Base-by-base conservation (phyloP, 2,329 filamentous ascomycete species). In the Calonectria crousiana region DNA sequence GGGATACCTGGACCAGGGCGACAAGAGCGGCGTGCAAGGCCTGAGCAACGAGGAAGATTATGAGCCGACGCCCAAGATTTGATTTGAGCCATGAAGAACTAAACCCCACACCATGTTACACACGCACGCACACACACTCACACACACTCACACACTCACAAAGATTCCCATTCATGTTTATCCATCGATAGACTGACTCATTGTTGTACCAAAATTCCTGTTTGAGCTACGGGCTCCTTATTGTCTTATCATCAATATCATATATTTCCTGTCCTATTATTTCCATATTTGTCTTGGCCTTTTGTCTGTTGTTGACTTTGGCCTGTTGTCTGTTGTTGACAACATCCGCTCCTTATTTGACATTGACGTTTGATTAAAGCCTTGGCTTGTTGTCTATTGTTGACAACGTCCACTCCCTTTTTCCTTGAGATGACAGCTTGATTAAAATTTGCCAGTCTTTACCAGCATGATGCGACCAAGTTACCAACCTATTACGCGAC, bases 1-100 rank as follows among this genome's bases (percentile, higher is more conserved):
- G 20, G 88, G 88, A 2, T 90, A 87, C 77, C 81, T 90, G 16
- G 87, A 89, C 73, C 76, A 80, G 30, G 86, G 82, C 1, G 88
- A 89, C 77, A 75, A 76, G 74, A 86, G 85, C 34, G 85, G 86
- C 49, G 81, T 83, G 0, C 75, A 82, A 4, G 88, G 87, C 10
- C 72, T 90, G 74, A 80, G 77, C 69, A 89, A 88, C 76, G 81
- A 82, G 52, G 82, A 85, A 65, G 84, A 86, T 76, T 86, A 83
- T 82, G 18, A 52, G 26, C 44, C 53, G 3, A 56, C 65, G 34
- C 34, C 65, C n/a, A 51, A 72, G 58, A 58, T 71, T 38, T 69
- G 49, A 67, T 34, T 34, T 34, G 6, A n/a, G 6, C 34, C 6
- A n/a, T n/a, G 41, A 47, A 3, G 20, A 47, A 47, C 41, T 10